Conservation (phyloP, 1,284 basidiomycete species). For the Vanrija sp. region DNA sequence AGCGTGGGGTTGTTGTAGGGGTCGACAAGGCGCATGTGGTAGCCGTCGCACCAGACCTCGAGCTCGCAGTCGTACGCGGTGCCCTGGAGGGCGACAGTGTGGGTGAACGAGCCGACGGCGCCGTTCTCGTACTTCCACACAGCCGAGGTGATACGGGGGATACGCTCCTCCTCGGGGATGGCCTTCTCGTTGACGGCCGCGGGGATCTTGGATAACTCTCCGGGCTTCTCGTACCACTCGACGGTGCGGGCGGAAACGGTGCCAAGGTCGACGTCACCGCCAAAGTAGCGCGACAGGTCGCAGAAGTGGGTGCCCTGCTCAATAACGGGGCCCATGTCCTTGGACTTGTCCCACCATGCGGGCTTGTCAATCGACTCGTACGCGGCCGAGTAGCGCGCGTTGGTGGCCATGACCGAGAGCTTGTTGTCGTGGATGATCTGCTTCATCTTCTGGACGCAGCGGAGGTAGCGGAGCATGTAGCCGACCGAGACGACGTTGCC, state of each 20-base stretch:
- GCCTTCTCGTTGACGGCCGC: constrained; percentile 40
- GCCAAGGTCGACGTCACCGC: constrained; percentile 87
- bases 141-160: constrained; percentile 48
- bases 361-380: constrained; percentile 85
- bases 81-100: constrained; percentile 83
- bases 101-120: constrained; percentile 83
- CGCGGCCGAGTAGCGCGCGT: constrained; percentile 85
- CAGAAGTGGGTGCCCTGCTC: constrained; percentile 89
- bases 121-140: constrained; percentile 79
- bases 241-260: constrained; percentile 72
- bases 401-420: constrained; percentile 94
- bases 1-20: constrained; percentile 70
- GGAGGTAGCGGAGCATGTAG: constrained; percentile 85
- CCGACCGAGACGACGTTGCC: constrained; percentile 85
- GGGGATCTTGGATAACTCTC: constrained; percentile 71
- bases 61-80: constrained; percentile 88
- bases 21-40: constrained; percentile 67
- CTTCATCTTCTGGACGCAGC: constrained; percentile 97
- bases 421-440: constrained; percentile 91
- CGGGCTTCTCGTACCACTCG: constrained; percentile 87
- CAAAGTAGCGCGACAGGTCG: constrained; percentile 82
- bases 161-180: constrained; percentile 47
- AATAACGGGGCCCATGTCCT: constrained; percentile 73
- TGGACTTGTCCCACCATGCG: constrained; percentile 98
- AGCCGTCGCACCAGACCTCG: constrained; percentile 79